Evolutionary conservation across 1,284 basidiomycete genomes (phyloP).

Genomic region (Leccinum subfulvum): DNA sequence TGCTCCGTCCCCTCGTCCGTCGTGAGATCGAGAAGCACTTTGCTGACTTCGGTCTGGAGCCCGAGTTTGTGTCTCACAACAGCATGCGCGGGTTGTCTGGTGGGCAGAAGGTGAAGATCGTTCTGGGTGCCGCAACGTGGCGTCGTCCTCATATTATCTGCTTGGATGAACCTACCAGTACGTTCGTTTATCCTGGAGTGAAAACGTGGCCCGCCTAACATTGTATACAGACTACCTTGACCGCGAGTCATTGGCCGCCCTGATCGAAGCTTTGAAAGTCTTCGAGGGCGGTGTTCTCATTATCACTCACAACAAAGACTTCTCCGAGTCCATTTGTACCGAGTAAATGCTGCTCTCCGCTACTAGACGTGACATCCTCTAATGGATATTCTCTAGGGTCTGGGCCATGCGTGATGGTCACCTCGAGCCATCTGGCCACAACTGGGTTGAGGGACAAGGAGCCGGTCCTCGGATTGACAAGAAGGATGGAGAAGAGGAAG

Average conservation of each 20-base stretch:
- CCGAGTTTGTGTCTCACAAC: slow-evolving; percentile 97
- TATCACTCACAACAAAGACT: slow-evolving; percentile 97
- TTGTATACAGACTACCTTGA: slow-evolving; percentile 81
- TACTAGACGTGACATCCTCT: slow-evolving; percentile 12
- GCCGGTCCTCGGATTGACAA: slow-evolving; percentile 90
- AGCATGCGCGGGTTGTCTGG: slow-evolving; percentile 96
- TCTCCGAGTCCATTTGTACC: slow-evolving; percentile 92
- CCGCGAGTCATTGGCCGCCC: slow-evolving; percentile 94
- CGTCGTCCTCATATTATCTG: slow-evolving; percentile 97
- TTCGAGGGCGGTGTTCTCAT: slow-evolving; percentile 97
- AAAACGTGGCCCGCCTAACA: slow-evolving; percentile 4
- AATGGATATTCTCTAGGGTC: slow-evolving; percentile 45
- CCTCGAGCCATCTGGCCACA: slow-evolving; percentile 94
- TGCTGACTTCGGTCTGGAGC: slow-evolving; percentile 93
- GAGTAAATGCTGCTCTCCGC: slow-evolving; percentile 46
- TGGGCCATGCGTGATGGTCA: slow-evolving; percentile 95
- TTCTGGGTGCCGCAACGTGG: slow-evolving; percentile 97
- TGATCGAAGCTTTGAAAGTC: slow-evolving; percentile 93
- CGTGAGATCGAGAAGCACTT: slow-evolving; percentile 98
- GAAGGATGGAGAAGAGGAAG: slow-evolving; percentile 83
- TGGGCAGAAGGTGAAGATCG: slow-evolving; percentile 99
- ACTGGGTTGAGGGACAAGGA: slow-evolving; percentile 98
- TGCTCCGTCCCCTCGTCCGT: slow-evolving; percentile 94
- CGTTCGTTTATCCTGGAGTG: slow-evolving; percentile 26
- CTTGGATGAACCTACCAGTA: slow-evolving; percentile 95